phyloP scores from a whole-genome alignment of 2,329 filamentous ascomycete genomes.

The Microsporum audouinii region DNA sequence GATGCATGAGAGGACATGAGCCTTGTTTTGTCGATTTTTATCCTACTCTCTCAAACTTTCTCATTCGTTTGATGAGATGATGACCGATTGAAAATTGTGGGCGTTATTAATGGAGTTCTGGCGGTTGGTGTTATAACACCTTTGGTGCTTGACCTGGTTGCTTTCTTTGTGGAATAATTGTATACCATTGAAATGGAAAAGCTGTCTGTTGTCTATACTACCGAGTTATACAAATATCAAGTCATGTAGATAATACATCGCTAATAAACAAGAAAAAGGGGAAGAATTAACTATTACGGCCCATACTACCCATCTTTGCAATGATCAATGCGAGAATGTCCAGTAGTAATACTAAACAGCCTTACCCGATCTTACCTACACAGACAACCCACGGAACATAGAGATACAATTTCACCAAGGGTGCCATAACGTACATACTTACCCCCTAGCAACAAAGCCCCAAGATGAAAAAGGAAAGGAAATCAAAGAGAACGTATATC shows the following conservation, averaged over 20 bases:
- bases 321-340: slow-evolving; percentile 15
- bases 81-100: neutral
- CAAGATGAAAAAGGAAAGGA: slow-evolving; percentile 23
- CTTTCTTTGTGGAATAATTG: neutral
- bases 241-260: neutral
- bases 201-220: neutral
- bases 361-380: slow-evolving; percentile 38
- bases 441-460: slow-evolving; percentile 23
- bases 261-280: neutral
- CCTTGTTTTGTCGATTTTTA: neutral
- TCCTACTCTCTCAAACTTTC: neutral
- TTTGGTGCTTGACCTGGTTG: neutral
- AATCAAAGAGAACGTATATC: slow-evolving; percentile 15
- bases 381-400: neutral
- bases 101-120: neutral
- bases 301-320: slow-evolving; percentile 4
- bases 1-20: slow-evolving; percentile 21
- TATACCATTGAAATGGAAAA: neutral
- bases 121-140: neutral
- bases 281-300: neutral
- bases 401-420: slow-evolving; percentile 2
- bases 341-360: slow-evolving; percentile 18
- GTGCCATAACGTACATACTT: slow-evolving; percentile 31
- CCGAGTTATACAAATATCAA: neutral
- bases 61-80: neutral